phyloP scores from a whole-genome alignment of 2,329 filamentous ascomycete genomes.

The Nigrograna mackinnonii region DNA sequence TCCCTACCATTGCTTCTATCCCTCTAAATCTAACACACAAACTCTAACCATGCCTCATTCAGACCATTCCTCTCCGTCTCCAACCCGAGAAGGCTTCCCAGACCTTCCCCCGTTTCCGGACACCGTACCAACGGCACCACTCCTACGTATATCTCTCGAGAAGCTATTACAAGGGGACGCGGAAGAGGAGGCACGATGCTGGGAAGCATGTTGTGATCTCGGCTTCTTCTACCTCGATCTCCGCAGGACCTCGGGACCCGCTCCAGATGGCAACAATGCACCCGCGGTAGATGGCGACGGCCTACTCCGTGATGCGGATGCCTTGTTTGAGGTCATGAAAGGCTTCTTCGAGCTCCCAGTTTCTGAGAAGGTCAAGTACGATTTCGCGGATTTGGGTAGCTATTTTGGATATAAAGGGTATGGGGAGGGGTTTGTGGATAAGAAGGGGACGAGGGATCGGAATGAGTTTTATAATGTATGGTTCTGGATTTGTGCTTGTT shows the following conservation, averaged over 20 bases:
- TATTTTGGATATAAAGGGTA: constrained; percentile 58
- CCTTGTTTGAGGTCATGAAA: constrained; percentile 51
- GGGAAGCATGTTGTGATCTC: constrained; percentile 50
- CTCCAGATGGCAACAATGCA: not conserved
- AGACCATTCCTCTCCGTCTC: constrained; percentile 15
- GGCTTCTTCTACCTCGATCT: constrained; percentile 64
- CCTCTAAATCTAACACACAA: not conserved
- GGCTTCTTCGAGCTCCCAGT: constrained; percentile 52
- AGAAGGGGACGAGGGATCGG: constrained; percentile 51
- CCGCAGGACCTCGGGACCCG: constrained; percentile 10
- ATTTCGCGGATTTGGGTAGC: constrained; percentile 53
- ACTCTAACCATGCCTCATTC: constrained; percentile 23
- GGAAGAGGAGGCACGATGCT: constrained; percentile 41
- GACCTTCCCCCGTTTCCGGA: constrained; percentile 47
- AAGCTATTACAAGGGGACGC: constrained; percentile 41
- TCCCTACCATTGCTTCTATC: not conserved
- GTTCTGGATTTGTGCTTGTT: not conserved
- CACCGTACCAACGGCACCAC: constrained; percentile 43
- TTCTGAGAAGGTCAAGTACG: constrained; percentile 59
- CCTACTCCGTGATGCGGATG: constrained; percentile 48
- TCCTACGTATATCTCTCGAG: constrained; percentile 45
- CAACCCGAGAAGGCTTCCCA: constrained; percentile 20
- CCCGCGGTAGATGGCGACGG: constrained; percentile 35
- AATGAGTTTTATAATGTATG: constrained; percentile 61
- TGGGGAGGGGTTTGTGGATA: constrained; percentile 52